Percentiles rank a stretch among this genome's conserved stretches.
Evolutionary conservation across 768 basidiomycete species (phyloP).

Genomic region (Termitomyces titanicus): DNA sequence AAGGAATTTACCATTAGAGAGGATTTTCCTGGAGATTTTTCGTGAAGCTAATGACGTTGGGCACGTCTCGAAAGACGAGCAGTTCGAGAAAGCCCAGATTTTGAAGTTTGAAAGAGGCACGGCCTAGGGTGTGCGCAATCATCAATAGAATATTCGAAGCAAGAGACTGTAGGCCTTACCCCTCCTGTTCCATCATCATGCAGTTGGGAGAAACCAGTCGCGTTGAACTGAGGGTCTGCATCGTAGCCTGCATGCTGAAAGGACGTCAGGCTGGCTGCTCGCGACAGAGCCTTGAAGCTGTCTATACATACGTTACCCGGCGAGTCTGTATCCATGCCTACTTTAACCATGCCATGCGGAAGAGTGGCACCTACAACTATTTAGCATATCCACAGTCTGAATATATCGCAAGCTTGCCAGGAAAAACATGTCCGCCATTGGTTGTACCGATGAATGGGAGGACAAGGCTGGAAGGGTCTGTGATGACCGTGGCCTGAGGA

Average conservation of each 20-base stretch:
- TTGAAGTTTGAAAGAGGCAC: constrained; percentile 62
- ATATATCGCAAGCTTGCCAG: constrained; percentile 34
- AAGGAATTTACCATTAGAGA: constrained; percentile 39
- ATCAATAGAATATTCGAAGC: neutral
- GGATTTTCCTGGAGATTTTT: constrained; percentile 44
- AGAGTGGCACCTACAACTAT: constrained; percentile 47
- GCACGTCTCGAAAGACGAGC: constrained; percentile 51
- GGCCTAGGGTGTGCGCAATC: constrained; percentile 23
- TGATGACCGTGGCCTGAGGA: constrained; percentile 5
- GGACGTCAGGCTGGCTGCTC: neutral
- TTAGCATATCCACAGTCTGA: neutral
- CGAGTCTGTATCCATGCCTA: constrained; percentile 64
- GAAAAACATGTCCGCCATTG: constrained; percentile 64
- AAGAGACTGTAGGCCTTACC: constrained; percentile 25
- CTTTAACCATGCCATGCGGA: constrained; percentile 71
- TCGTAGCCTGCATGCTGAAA: constrained; percentile 48
- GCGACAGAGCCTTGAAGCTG: neutral
- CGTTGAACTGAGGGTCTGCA: constrained; percentile 36
- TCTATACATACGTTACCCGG: constrained; percentile 46
- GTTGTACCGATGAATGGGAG: constrained; percentile 63
- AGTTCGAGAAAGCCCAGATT: constrained; percentile 49
- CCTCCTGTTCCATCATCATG: constrained; percentile 65
- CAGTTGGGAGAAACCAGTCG: constrained; percentile 59
- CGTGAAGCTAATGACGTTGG: constrained; percentile 42
- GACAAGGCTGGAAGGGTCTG: constrained; percentile 43